A percentile compares a stretch with the other conserved stretches of the same genome.
phyloP scores from a whole-genome alignment of 352 stramenopile genomes.

The Pythium rhizo-oryzae region DNA sequence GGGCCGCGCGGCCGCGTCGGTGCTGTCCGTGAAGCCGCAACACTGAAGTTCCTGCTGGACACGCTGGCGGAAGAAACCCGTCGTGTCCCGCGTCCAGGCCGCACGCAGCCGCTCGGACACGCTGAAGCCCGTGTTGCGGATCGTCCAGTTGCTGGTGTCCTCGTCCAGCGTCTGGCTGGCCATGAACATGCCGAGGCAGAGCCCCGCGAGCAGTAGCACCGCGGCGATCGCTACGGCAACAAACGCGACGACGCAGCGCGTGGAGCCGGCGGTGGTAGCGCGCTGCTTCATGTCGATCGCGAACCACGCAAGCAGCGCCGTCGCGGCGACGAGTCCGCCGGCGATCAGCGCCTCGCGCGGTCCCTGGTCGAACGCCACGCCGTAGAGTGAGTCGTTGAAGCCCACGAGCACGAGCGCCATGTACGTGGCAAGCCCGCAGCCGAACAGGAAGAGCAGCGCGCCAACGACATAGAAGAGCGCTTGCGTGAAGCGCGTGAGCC shows the following conservation, averaged over 20 bases:
- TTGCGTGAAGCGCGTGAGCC: conserved; percentile 53
- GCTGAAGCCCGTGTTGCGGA: conserved; percentile 72
- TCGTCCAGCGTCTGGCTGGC: conserved; percentile 58
- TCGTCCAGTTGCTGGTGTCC: conserved; percentile 60
- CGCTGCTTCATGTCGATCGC: conserved; percentile 50
- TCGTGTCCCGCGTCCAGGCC: conserved; percentile 47
- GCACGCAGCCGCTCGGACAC: conserved; percentile 46
- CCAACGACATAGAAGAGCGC: conserved; percentile 37
- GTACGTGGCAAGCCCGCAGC: conserved; percentile 50
- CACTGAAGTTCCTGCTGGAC: conserved; percentile 73
- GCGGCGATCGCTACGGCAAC: conserved; percentile 42
- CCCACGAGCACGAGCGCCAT: conserved; percentile 58
- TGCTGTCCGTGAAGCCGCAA: conserved; percentile 58
- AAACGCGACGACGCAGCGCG: conserved; percentile 36
- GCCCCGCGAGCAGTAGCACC: conserved; percentile 43
- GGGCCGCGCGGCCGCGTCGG: conserved; percentile 48
- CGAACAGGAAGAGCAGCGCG: conserved; percentile 46
- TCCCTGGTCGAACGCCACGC: conserved; percentile 54
- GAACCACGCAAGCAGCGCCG: conserved; percentile 52
- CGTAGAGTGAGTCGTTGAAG: conserved; percentile 51
- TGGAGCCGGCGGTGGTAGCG: conserved; percentile 13
- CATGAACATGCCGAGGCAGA: conserved; percentile 62
- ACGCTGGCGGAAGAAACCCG: conserved; percentile 44
- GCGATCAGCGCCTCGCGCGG: conserved; percentile 43
- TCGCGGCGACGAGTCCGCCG: conserved; percentile 33